phyloP scores from a whole-genome alignment of 306 rosid species.

The Sechiopsis laciniata region DNA sequence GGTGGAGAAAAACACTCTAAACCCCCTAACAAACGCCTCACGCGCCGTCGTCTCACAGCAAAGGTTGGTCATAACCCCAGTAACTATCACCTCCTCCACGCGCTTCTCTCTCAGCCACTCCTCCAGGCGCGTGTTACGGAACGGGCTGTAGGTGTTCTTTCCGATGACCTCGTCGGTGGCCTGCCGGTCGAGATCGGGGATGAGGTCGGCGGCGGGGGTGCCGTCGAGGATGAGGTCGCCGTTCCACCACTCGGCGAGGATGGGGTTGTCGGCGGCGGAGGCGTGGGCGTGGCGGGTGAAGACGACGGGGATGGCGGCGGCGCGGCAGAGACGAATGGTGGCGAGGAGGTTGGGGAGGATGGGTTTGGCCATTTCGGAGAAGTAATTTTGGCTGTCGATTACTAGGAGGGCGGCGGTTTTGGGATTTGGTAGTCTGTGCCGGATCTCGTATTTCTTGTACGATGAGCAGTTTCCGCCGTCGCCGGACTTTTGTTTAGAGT shows the following conservation, averaged over 20 bases:
- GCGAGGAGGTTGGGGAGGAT: constrained; percentile 47
- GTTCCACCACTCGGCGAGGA: constrained; percentile 65
- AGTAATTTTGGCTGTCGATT: constrained; percentile 60
- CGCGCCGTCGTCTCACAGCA: constrained; percentile 86
- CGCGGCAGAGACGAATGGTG: constrained; percentile 54
- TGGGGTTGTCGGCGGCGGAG: constrained; percentile 36
- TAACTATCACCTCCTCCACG: constrained; percentile 60
- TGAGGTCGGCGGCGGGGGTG: constrained; percentile 42
- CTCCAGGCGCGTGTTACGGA: constrained; percentile 37
- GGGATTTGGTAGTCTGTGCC: constrained; percentile 47
- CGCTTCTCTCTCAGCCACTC: constrained; percentile 45
- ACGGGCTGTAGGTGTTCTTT: constrained; percentile 59
- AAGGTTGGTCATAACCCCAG: constrained; percentile 63
- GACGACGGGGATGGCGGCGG: constrained; percentile 52
- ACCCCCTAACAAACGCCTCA: constrained; percentile 55
- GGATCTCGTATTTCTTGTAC: constrained; percentile 43
- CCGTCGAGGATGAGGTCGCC: constrained; percentile 55
- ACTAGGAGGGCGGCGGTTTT: constrained; percentile 48
- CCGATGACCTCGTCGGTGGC: constrained; percentile 31
- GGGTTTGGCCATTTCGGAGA: constrained; percentile 37
- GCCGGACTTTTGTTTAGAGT: not conserved
- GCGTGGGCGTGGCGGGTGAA: constrained; percentile 72
- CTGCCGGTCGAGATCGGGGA: constrained; percentile 32
- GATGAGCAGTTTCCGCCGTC: not conserved
- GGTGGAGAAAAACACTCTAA: constrained; percentile 59